phyloP scores from a whole-genome alignment of 106 monocot genomes.

The Dioscorea zingiberensis region DNA sequence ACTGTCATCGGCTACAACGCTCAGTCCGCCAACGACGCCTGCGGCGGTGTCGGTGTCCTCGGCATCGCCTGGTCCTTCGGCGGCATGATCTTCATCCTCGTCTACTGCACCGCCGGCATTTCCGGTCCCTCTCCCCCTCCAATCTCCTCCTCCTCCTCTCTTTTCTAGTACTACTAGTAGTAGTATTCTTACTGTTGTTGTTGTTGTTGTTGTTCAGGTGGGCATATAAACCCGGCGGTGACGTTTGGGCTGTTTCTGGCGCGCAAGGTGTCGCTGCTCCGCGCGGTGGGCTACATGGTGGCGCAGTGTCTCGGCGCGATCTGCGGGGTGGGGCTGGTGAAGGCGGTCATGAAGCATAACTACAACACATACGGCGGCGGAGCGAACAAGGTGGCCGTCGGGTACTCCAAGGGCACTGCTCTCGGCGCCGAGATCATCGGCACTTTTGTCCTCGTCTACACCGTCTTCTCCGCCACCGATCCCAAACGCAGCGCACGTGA shows the following conservation, averaged over 20 bases:
- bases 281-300: conserved; percentile 10
- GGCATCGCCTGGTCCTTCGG: conserved; percentile 95
- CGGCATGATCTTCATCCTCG: conserved; percentile 93
- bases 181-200: too few species aligned
- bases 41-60: conserved; percentile 73
- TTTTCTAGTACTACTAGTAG: too few species aligned
- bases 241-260: conserved; percentile 16
- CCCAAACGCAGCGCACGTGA: conserved; percentile 27
- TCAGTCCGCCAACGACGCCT: conserved; percentile 27
- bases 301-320: conserved; percentile 18
- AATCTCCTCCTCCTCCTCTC: not conserved
- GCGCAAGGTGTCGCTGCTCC: conserved; percentile 1
- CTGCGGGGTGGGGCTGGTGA: conserved; percentile 49
- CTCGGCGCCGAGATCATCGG: conserved; percentile 37
- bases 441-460: conserved; percentile 28
- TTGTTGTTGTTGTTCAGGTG: too few species aligned
- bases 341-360: conserved; percentile 57
- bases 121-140: conserved; percentile 31
- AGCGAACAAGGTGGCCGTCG: conserved; percentile 15
- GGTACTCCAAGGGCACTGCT: conserved; percentile 34
- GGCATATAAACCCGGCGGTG: conserved; percentile 19
- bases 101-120: conserved; percentile 98
- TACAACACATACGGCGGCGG: conserved; percentile 37
- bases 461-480: conserved; percentile 32
- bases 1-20: conserved; percentile 36